Evolutionary conservation across 306 rosid species (phyloP).

Genomic region (Biancaea sappan): DNA sequence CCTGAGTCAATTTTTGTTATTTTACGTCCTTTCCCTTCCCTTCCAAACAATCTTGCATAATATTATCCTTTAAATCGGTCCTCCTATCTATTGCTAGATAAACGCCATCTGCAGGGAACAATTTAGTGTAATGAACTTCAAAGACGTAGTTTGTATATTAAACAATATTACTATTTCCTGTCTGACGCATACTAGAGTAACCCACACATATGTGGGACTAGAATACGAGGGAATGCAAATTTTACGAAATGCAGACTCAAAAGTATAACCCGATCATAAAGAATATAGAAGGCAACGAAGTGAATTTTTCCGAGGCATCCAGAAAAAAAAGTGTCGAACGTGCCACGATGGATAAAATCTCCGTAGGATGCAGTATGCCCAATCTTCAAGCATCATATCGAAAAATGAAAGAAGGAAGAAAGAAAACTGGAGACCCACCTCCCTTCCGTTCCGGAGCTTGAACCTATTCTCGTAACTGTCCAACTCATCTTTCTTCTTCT

Average conservation of each 20-base stretch:
- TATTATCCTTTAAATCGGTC: not conserved
- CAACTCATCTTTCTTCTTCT: conserved; percentile 55
- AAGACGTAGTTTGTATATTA: not conserved
- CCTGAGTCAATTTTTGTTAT: not conserved
- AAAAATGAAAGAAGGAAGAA: not conserved
- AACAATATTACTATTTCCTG: not conserved
- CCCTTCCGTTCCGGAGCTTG: conserved; percentile 85
- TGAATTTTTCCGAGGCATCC: not conserved
- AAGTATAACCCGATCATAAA: not conserved
- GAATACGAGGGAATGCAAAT: not conserved
- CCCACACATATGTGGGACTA: not conserved
- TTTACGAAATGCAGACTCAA: too few relatives aligned
- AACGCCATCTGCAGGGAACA: not conserved
- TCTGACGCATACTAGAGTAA: not conserved
- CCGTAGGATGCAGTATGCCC: not conserved
- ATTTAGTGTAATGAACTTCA: not conserved
- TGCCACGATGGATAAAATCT: not conserved
- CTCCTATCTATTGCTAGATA: not conserved
- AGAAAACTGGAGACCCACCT: conserved; percentile 44
- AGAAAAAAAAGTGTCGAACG: not conserved
- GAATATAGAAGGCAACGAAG: not conserved
- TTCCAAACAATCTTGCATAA: not conserved
- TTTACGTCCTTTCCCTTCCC: conserved; percentile 5
- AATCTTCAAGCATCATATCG: not conserved
- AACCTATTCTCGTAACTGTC: conserved; percentile 56